Evolutionary conservation across 73 alveolate species (phyloP).

Genomic region (Stentor roeselii): DNA sequence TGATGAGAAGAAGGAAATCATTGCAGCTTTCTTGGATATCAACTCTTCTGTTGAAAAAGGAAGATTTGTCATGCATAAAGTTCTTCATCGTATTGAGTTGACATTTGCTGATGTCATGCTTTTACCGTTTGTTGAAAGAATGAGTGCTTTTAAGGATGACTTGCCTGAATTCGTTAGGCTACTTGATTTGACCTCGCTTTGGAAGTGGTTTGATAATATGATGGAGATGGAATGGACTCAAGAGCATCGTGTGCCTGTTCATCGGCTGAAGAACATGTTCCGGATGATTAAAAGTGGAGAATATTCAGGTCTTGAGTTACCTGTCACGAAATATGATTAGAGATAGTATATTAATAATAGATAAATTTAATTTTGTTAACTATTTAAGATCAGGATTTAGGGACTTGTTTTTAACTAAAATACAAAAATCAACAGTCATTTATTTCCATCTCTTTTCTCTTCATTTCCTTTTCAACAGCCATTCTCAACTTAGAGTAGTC

Average conservation of each 20-base stretch:
- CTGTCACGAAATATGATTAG: constrained; percentile 10
- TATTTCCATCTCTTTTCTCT: no score
- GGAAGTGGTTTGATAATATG: not conserved
- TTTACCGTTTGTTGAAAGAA: constrained; percentile 1
- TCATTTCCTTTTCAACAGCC: not conserved
- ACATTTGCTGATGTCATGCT: constrained; percentile 13
- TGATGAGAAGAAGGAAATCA: not conserved
- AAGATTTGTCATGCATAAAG: not conserved
- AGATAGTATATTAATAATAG: no score
- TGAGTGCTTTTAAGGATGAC: not conserved
- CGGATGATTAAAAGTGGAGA: not conserved
- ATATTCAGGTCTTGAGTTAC: not conserved
- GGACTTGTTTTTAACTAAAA: no score
- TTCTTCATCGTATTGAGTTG: not conserved
- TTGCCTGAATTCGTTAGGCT: not conserved
- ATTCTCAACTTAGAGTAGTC: not conserved
- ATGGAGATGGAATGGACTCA: not conserved
- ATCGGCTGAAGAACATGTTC: not conserved
- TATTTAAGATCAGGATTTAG: no score
- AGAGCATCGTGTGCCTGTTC: not conserved
- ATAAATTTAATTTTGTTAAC: no score
- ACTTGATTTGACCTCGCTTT: not conserved
- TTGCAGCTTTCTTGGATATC: not conserved
- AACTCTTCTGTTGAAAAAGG: not conserved
- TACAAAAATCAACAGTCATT: no score